Percentiles rank a stretch among this genome's conserved stretches.
Conservation (phyloP, 805 yeast genomes). For the Candida alai region DNA sequence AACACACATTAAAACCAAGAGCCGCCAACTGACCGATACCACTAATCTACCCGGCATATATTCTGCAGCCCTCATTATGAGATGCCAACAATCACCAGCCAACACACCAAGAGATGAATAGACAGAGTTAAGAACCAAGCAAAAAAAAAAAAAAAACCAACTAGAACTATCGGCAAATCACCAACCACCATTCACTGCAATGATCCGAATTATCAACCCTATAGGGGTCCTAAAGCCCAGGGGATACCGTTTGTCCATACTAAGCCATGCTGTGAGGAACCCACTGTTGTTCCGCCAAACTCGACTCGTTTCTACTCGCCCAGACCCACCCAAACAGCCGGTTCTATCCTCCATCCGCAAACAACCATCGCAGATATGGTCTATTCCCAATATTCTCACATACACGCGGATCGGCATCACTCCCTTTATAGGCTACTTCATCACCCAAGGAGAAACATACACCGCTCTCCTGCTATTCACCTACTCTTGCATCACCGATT, state of each 20-base stretch:
- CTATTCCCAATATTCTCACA: conserved; percentile 85
- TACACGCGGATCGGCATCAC: conserved; percentile 74
- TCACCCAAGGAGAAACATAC: conserved; percentile 58
- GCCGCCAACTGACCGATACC: too few relatives aligned
- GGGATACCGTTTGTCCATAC: not conserved
- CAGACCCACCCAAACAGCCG: conserved; percentile 1
- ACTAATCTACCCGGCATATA: too few relatives aligned
- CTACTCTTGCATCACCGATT: conserved; percentile 88
- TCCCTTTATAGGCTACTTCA: conserved; percentile 79
- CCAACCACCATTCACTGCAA: too few relatives aligned
- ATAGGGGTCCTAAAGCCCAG: conserved; percentile 2
- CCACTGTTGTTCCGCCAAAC: not conserved
- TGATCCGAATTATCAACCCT: conserved; percentile 1
- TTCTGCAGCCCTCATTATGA: too few relatives aligned
- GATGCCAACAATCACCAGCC: too few relatives aligned
- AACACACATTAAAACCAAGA: too few relatives aligned
- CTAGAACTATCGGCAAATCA: too few relatives aligned
- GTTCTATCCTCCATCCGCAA: conserved; percentile 2
- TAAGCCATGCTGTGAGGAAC: not conserved
- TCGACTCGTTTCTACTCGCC: conserved; percentile 1
- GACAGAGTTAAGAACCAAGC: too few relatives aligned
- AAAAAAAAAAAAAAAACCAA: too few relatives aligned
- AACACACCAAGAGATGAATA: too few relatives aligned
- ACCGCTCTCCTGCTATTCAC: conserved; percentile 71
- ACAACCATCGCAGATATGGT: conserved; percentile 41